Base-by-base conservation (phyloP, 148 eudicot genomes). In the Amaranthus hypochondriacus region DNA sequence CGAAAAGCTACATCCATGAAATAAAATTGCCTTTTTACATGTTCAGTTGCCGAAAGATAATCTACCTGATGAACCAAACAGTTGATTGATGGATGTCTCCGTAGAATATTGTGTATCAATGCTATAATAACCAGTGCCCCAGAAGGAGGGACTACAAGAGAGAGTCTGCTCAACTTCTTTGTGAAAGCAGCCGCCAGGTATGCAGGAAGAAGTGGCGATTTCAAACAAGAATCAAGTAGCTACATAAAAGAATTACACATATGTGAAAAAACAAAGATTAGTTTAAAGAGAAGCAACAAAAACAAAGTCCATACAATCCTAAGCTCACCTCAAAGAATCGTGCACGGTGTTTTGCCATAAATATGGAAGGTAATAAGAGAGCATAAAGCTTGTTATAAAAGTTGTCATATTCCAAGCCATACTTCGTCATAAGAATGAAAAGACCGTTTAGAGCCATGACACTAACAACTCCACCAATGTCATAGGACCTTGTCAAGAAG, bases 401-500 rank as follows among this genome's bases (percentile, higher is more conserved):
- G 80, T 92, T 85, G 60, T 90, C 88, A 81, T 95, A 95, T 75
- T 92, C 97, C 68, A 95, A 76, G 42, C 89, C 89, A 81, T 95
- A 82, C 76, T 85, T 85, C 28, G 96, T 92, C 96, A 95, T 95
- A 73, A 95, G 96, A 84, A 92, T 72, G 78, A 73, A 92, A 52
- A 95, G 88, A 58, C 98, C 87, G 74, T 84, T 88, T 52, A 95
- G 83, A 83, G 98, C 93, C 98, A 95, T 92, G 75, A 95, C 97
- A 83, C 98, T 95, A 55, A 89, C 83, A 76, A 92, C 96, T 73
- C 98, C 98, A 48, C 98, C 98, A 77, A 92, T 87, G 81, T 92
- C 97, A 80, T 92, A 95, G 10, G 98, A 95, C 77, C 88, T 83
- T n/a, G 98, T 89, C 80, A 95, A 86, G 84, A 95, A 95, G 77